phyloP scores from a whole-genome alignment of 495 filamentous ascomycete genomes.

The Hypomontagnella monticulosa region DNA sequence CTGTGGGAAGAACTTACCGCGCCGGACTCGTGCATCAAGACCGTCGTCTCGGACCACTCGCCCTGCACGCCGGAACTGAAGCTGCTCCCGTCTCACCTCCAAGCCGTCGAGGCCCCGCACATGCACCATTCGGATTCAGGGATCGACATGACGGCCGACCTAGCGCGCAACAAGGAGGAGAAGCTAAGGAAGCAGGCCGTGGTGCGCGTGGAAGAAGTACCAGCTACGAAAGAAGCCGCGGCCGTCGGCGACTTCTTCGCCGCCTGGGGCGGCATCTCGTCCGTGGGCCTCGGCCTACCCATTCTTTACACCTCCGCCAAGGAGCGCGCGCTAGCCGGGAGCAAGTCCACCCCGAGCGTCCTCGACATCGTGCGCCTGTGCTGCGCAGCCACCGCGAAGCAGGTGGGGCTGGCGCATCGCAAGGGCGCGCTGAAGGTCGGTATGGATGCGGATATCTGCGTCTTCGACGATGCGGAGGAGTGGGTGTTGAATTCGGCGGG shows the following conservation, averaged over 20 bases:
- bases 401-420: constrained; percentile 83
- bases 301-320: constrained; percentile 86
- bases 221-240: constrained; percentile 25
- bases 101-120: constrained; percentile 44
- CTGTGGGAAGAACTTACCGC: constrained; percentile 85
- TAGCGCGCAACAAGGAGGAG: not conserved
- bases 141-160: constrained; percentile 54
- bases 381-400: constrained; percentile 84
- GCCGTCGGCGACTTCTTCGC: constrained; percentile 93
- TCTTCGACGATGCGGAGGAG: constrained; percentile 85
- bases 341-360: constrained; percentile 57
- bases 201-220: no score
- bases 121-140: constrained; percentile 59
- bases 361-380: constrained; percentile 86
- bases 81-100: constrained; percentile 75
- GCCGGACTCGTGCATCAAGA: constrained; percentile 83
- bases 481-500: constrained; percentile 71
- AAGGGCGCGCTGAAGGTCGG: constrained; percentile 88
- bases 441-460: constrained; percentile 89
- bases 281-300: constrained; percentile 88
- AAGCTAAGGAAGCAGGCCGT: not conserved
- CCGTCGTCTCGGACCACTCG: constrained; percentile 95
- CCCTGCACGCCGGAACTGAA: constrained; percentile 97
- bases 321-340: constrained; percentile 61
- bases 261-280: constrained; percentile 96